A percentile compares a stretch with the other conserved stretches of the same genome.
Evolutionary conservation across 345 rosid species (phyloP).

Genomic region (Populus pruinosa): DNA sequence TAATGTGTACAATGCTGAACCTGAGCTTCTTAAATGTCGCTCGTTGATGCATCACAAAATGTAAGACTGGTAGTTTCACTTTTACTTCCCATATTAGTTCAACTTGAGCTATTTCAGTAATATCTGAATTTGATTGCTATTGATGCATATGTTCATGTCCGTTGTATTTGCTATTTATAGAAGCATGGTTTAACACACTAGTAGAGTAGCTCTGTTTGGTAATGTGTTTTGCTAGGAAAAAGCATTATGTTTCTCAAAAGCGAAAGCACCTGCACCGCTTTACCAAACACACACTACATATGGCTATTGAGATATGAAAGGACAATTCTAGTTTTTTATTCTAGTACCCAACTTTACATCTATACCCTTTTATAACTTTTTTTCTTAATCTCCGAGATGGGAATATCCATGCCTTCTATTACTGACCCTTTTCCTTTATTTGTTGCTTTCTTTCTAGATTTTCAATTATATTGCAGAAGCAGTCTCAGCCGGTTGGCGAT

Average conservation of each 20-base stretch:
- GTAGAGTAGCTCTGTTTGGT: neutral
- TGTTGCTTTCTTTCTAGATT: conserved; percentile 38
- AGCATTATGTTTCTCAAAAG: neutral
- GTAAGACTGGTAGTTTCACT: conserved; percentile 34
- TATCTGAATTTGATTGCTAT: neutral
- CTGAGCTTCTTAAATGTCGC: conserved; percentile 48
- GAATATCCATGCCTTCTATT: neutral
- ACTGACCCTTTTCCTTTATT: conserved; percentile 7
- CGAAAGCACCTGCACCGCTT: neutral
- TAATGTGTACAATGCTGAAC: conserved; percentile 35
- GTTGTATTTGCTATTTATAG: neutral
- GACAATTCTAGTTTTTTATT: neutral
- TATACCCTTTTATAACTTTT: neutral
- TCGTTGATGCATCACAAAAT: conserved; percentile 42
- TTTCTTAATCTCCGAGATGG: neutral
- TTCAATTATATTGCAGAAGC: conserved; percentile 47
- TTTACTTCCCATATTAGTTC: neutral
- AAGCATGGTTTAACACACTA: neutral
- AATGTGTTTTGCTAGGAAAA: neutral
- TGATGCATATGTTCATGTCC: too few species aligned
- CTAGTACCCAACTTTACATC: neutral
- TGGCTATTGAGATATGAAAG: neutral
- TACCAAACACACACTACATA: neutral
- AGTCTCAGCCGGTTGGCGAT: conserved; percentile 42
- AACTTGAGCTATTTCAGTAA: neutral